A percentile compares a stretch with the other conserved stretches of the same genome.
phyloP scores from a whole-genome alignment of 2,329 filamentous ascomycete genomes.

The Verticillium longisporum region DNA sequence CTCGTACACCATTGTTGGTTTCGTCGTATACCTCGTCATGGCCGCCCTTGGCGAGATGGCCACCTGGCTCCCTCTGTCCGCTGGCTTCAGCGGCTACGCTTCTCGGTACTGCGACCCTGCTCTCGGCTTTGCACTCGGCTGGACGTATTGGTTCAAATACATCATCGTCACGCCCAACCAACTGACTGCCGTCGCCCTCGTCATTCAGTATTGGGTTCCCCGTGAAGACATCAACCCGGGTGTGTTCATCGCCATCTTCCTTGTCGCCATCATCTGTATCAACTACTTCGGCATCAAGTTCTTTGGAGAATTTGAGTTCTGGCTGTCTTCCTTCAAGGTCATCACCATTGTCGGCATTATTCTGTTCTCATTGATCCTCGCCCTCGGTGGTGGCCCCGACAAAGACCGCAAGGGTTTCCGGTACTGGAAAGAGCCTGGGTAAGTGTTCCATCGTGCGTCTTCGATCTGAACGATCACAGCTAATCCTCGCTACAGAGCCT shows the following conservation, averaged over 20 bases:
- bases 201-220: constrained; percentile 71
- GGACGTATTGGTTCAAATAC: constrained; percentile 68
- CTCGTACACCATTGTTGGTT: constrained; percentile 61
- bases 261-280: constrained; percentile 55
- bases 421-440: constrained; percentile 58
- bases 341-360: constrained; percentile 60
- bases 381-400: constrained; percentile 58
- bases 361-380: constrained; percentile 56
- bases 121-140: constrained; percentile 72
- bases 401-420: constrained; percentile 57
- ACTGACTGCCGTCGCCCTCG: constrained; percentile 70
- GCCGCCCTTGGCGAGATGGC: constrained; percentile 79
- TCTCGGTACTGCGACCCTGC: constrained; percentile 74
- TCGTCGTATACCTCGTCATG: constrained; percentile 77
- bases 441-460: background rate
- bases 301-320: constrained; percentile 61
- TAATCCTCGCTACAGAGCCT: constrained; percentile 28
- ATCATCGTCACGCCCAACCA: constrained; percentile 84
- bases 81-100: constrained; percentile 78
- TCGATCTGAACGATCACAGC: background rate
- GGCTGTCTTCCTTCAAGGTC: constrained; percentile 61
- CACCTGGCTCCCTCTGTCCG: constrained; percentile 69
- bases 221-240: constrained; percentile 64
- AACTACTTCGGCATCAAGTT: constrained; percentile 65
- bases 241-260: constrained; percentile 70